phyloP scores from a whole-genome alignment of 169 alveolate genomes.

The Plasmodium relictum region DNA sequence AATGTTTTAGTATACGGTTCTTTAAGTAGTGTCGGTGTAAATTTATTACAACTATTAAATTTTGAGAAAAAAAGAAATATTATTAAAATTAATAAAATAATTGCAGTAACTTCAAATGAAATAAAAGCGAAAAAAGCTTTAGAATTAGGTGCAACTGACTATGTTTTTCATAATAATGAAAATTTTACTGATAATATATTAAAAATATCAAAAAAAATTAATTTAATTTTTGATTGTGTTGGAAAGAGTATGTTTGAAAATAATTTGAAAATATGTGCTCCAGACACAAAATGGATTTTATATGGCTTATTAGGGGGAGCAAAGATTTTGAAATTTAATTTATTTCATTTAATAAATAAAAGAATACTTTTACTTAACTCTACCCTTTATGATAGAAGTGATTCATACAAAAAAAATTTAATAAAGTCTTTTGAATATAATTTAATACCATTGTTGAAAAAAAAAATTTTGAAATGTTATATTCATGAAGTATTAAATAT shows the following conservation, averaged over 20 bases:
- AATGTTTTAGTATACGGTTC: conserved; percentile 24
- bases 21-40: conserved; percentile 27
- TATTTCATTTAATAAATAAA: background rate
- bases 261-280: conserved; percentile 12
- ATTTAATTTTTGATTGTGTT: conserved; percentile 32
- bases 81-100: conserved; percentile 27
- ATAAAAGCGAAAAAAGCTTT: conserved; percentile 15
- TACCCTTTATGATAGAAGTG: conserved; percentile 27
- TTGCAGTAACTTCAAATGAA: conserved; percentile 28
- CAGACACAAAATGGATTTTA: conserved; percentile 12
- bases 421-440: conserved; percentile 21
- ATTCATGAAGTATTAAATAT: conserved; percentile 18
- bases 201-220: conserved; percentile 19
- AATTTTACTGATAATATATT: conserved; percentile 4
- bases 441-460: background rate
- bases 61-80: conserved; percentile 22
- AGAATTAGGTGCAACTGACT: conserved; percentile 35
- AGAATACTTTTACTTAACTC: conserved; percentile 15
- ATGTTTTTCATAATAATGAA: conserved; percentile 4
- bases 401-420: conserved; percentile 10
- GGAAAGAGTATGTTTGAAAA: conserved; percentile 28
- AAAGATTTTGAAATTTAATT: conserved; percentile 4
- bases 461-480: background rate
- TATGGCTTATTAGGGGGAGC: conserved; percentile 17
- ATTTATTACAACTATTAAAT: conserved; percentile 31